A percentile compares a stretch with the other conserved stretches of the same genome.
Evolutionary conservation across 768 basidiomycete genomes (phyloP).

Genomic region (Leccinum fibrillosum): DNA sequence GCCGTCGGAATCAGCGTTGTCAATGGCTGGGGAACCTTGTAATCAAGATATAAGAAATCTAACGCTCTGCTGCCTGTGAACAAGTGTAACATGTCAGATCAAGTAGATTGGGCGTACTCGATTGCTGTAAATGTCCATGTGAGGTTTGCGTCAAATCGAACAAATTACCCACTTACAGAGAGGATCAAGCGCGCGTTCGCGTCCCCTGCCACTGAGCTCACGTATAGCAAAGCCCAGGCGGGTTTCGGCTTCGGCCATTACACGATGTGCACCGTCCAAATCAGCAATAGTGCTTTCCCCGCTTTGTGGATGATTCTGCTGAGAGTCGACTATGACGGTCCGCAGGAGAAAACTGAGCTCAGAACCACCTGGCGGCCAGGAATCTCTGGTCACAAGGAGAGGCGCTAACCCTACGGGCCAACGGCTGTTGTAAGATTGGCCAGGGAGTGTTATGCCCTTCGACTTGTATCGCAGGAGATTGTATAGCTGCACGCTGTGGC

Average conservation of each 20-base stretch:
- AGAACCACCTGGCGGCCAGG: conserved; percentile 85
- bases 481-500: conserved; percentile 26
- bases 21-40: conserved; percentile 81
- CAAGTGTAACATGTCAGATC: not conserved
- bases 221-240: conserved; percentile 83
- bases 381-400: conserved; percentile 65
- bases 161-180: conserved; percentile 53
- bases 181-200: conserved; percentile 80
- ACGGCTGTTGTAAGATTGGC: conserved; percentile 19
- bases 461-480: conserved; percentile 23
- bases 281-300: conserved; percentile 24
- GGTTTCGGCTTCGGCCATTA: conserved; percentile 63
- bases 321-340: conserved; percentile 81
- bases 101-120: conserved; percentile 13
- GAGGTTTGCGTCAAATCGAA: conserved; percentile 1
- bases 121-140: conserved; percentile 16
- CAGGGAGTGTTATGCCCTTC: conserved; percentile 17
- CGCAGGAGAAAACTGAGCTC: conserved; percentile 82
- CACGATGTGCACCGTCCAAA: conserved; percentile 33
- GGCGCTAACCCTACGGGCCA: conserved; percentile 76
- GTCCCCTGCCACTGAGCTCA: conserved; percentile 62
- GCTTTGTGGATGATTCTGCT: conserved; percentile 37
- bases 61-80: conserved; percentile 53
- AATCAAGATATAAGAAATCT: conserved; percentile 88
- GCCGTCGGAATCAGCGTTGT: conserved; percentile 67